A percentile compares a stretch with the other conserved stretches of the same genome.
phyloP scores from a whole-genome alignment of 345 rosid species.

The Theobroma cacao region DNA sequence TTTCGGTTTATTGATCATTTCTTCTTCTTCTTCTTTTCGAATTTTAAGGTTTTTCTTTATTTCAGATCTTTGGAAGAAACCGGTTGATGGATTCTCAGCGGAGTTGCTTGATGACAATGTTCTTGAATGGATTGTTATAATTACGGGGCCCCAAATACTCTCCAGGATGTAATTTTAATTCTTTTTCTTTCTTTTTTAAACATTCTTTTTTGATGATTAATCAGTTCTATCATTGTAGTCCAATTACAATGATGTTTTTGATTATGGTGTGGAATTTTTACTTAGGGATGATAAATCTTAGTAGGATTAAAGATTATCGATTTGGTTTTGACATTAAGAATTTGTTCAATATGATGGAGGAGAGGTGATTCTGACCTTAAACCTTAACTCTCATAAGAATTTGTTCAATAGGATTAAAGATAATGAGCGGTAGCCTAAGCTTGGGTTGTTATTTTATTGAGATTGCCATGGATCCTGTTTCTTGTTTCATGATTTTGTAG shows the following conservation, averaged over 20 bases:
- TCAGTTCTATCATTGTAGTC: background rate
- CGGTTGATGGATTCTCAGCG: conserved; percentile 94
- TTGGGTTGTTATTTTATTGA: background rate
- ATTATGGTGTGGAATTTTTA: no score
- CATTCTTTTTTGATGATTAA: background rate
- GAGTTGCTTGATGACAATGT: conserved; percentile 81
- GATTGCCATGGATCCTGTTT: background rate
- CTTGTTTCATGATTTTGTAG: background rate
- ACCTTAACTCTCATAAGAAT: background rate
- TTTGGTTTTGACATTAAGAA: no score
- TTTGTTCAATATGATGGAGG: no score
- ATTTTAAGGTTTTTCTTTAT: background rate
- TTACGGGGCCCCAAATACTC: conserved; percentile 89
- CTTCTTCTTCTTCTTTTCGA: background rate
- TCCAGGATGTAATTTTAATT: conserved; percentile 56
- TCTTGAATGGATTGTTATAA: conserved; percentile 81
- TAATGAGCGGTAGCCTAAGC: background rate
- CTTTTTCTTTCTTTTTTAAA: background rate
- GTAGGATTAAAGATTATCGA: no score
- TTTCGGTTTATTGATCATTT: conserved; percentile 8
- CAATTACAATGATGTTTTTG: no score
- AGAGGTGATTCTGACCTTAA: no score
- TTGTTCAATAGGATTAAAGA: no score
- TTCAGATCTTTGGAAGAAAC: conserved; percentile 86
- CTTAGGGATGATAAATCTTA: no score